Evolutionary conservation across 1,284 basidiomycete species (phyloP), one percentile per base, ranked within the genome.

Genomic region (Cryptococcus sp.): DNA sequence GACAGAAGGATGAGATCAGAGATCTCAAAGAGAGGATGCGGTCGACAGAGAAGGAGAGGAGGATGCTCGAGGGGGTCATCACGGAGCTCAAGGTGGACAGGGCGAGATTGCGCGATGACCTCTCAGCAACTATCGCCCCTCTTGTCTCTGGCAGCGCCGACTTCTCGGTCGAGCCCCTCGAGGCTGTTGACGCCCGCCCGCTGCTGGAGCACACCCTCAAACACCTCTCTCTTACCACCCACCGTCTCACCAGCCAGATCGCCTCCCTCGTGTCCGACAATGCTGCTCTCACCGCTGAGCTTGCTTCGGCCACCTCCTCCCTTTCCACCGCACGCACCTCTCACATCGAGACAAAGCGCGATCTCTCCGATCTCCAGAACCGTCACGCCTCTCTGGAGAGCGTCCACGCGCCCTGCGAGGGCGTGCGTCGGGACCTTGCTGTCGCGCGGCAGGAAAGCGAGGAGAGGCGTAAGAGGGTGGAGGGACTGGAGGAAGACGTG

Each of bases 351-450:
- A 50, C 66, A 1, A 61, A 61, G 46, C 38, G 48, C 4, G 56
- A 57, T 4, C 59, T 63, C 46, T 39, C 48, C 0, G 46, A 57
- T 4, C 51, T 65, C 8, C 36, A 61, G 18, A 40, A 40, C 2
- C 18, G 49, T 2, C 56, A 63, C 28, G 45, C 44, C 2, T 52
- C 42, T 1, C 47, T 67, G 16, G 49, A 57, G 15, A 18, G 23
- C 12, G 52, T 42, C 0, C 68, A 70, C 50, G 44, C 47, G 9
- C 56, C 62, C 4, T 69, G 68, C 48, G 53, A 46, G 1, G 37
- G n/a, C 2, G 23, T 43, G 4, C 47, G 48, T 5, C 20, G 15
- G 3, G 38, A 55, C 9, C 28, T 59, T 1, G 37, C 20, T 11
- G 2, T 21, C 9, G 40, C 35, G 1, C 46, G 60, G 18, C 51